Base-by-base conservation (phyloP, 257 asterid species). In the Nicotiana sylvestris region DNA sequence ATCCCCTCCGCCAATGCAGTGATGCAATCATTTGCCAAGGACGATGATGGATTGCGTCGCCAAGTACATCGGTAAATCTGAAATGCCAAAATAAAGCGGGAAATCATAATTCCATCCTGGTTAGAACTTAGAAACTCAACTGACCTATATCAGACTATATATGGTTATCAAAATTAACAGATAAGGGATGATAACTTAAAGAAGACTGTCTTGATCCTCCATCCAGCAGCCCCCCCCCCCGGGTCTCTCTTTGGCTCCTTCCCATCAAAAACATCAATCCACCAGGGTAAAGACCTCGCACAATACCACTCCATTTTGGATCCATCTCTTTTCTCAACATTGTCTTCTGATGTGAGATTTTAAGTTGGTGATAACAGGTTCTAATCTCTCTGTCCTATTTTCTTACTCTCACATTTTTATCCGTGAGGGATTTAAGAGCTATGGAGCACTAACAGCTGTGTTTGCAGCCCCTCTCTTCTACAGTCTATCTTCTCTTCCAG, bases 1-100 rank as follows among this genome's bases (percentile, higher is more conserved):
- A 96, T 94, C 83, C 97, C 97, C 86, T 93, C 97, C 49, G 97
- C 89, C 97, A 96, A 86, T 82, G 98, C 92, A 77, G 90, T 83
- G 87, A 94, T 86, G 89, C 99, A 96, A 82, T 96, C 98, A 87
- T 92, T 87, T 30, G 94, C 90, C 80, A 96, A 88, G 81, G 97
- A 91, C 30, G 98, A 96, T 66, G 98, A 91, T 87, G 98, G 99
- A 88, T 93, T 85, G 74, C 90, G 87, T 15, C 94, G 90, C 82
- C 93, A 84, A 56, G 93, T 88, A 82, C 99, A 94, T 87, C 98
- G 91, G 91, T 89, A 94, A 43, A 84, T 87, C 99, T 96, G 85
- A 83, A 85, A 60, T 58, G 83, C 79, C 61, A 77, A 77, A 35
- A 51, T 76, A 72, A 72, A 53, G 55, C 43, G 67, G 35, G 21